A percentile compares a stretch with the other conserved stretches of the same genome.
phyloP scores from a whole-genome alignment of 345 rosid genomes.

The Physaria fendleri region DNA sequence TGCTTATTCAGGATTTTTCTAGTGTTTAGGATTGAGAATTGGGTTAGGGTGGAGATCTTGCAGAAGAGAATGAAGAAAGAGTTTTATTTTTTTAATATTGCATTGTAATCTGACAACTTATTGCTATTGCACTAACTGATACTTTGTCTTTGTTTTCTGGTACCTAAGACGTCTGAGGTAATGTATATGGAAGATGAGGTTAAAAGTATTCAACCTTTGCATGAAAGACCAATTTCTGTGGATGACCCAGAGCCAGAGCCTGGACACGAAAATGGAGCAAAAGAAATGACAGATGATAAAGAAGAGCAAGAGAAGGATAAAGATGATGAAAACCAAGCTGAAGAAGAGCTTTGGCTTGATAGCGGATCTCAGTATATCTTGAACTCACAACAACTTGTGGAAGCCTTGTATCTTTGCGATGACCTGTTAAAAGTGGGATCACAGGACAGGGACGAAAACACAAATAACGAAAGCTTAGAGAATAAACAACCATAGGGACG shows the following conservation, averaged over 20 bases:
- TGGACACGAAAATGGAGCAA: conserved; percentile 20
- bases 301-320: not conserved
- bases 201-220: conserved; percentile 32
- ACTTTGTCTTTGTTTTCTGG: not conserved
- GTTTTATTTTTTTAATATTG: not conserved
- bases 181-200: conserved; percentile 38
- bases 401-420: conserved; percentile 77
- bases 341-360: conserved; percentile 76
- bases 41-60: not conserved
- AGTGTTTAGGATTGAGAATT: not conserved
- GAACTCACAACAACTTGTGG: conserved; percentile 89
- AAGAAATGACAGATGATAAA: conserved; percentile 27
- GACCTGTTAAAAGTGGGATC: conserved; percentile 80
- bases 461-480: conserved; percentile 28
- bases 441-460: conserved; percentile 50
- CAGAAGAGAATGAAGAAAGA: not conserved
- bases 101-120: not conserved
- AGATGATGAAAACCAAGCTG: conserved; percentile 33
- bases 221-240: conserved; percentile 29
- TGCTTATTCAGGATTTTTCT: not conserved
- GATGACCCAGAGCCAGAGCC: conserved; percentile 29
- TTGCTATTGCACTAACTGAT: not conserved
- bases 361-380: conserved; percentile 62
- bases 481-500: conserved; percentile 43
- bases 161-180: conserved; percentile 31